phyloP scores from a whole-genome alignment of 2,329 filamentous ascomycete genomes.

The Colletotrichum karsti region DNA sequence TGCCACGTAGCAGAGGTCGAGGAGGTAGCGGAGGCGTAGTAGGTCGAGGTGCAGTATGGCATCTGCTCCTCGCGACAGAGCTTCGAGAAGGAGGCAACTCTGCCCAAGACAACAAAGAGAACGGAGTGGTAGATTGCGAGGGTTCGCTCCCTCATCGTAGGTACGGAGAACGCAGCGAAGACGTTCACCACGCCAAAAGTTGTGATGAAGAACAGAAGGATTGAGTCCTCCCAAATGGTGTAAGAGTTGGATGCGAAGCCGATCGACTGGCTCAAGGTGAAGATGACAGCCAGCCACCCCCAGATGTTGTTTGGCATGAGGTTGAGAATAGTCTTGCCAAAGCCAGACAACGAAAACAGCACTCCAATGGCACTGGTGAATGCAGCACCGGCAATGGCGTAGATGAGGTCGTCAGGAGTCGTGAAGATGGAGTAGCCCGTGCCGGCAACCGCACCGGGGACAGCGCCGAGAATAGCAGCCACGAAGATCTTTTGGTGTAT shows the following conservation, averaged over 20 bases:
- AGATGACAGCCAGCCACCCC: slow-evolving; percentile 85
- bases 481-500: slow-evolving; percentile 49
- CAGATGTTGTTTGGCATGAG: slow-evolving; percentile 80
- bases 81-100: slow-evolving; percentile 85
- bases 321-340: slow-evolving; percentile 54
- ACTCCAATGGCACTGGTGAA: slow-evolving; percentile 54
- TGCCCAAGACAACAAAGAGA: slow-evolving; percentile 80
- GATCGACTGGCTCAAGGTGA: slow-evolving; percentile 86
- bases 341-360: slow-evolving; percentile 49
- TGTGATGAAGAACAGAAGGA: slow-evolving; percentile 88
- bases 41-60: slow-evolving; percentile 94
- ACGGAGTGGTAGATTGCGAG: slow-evolving; percentile 87
- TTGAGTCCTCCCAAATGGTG: slow-evolving; percentile 98
- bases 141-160: slow-evolving; percentile 71
- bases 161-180: slow-evolving; percentile 78
- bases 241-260: slow-evolving; percentile 98
- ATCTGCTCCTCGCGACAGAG: slow-evolving; percentile 98
- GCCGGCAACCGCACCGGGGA: slow-evolving; percentile 43
- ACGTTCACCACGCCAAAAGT: slow-evolving; percentile 85
- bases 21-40: slow-evolving; percentile 90
- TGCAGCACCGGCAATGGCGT: slow-evolving; percentile 46
- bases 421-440: slow-evolving; percentile 40
- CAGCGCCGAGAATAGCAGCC: slow-evolving; percentile 43
- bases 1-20: slow-evolving; percentile 96
- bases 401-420: slow-evolving; percentile 44